These are phyloP conservation scores for Bifiguratus adelaidae DNA, from an alignment of 192 early-diverging fungal species.

Conservation along the genomic window DNA sequence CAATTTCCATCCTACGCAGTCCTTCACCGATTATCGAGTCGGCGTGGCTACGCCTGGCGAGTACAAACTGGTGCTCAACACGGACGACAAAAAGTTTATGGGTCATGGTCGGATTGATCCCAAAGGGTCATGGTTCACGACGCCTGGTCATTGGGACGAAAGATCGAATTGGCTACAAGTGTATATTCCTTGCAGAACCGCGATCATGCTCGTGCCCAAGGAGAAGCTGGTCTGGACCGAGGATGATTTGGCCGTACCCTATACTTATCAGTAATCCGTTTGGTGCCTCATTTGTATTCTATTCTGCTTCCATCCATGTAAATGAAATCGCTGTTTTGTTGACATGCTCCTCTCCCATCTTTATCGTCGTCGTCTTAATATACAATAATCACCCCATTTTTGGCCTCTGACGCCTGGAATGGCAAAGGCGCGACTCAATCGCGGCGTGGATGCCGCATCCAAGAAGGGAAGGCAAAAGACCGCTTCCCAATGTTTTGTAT, in stretches of 20 bases:
- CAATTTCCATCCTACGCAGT: conserved; percentile 85
- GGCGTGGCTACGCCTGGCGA: conserved; percentile 59
- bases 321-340: too few relatives aligned
- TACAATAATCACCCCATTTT: conserved; percentile 53
- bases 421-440: conserved; percentile 42
- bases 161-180: conserved; percentile 71
- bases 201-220: conserved; percentile 40
- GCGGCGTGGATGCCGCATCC: conserved; percentile 39
- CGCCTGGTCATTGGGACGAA: conserved; percentile 59
- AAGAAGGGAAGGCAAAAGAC: conserved; percentile 51
- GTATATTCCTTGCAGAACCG: conserved; percentile 69
- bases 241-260: not conserved
- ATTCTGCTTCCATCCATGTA: too few relatives aligned
- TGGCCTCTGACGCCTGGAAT: conserved; percentile 31
- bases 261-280: too few relatives aligned
- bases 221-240: conserved; percentile 1
- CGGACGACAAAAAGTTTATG: conserved; percentile 66
- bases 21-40: conserved; percentile 82
- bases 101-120: conserved; percentile 73
- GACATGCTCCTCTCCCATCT: not conserved
- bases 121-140: conserved; percentile 53
- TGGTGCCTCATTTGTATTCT: too few relatives aligned
- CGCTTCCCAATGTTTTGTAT: conserved; percentile 43
- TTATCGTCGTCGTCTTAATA: conserved; percentile 21
- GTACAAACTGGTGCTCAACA: conserved; percentile 67